Evolutionary conservation across 2,329 filamentous ascomycete genomes (phyloP).

Genomic region (Cladosporium colombiae): DNA sequence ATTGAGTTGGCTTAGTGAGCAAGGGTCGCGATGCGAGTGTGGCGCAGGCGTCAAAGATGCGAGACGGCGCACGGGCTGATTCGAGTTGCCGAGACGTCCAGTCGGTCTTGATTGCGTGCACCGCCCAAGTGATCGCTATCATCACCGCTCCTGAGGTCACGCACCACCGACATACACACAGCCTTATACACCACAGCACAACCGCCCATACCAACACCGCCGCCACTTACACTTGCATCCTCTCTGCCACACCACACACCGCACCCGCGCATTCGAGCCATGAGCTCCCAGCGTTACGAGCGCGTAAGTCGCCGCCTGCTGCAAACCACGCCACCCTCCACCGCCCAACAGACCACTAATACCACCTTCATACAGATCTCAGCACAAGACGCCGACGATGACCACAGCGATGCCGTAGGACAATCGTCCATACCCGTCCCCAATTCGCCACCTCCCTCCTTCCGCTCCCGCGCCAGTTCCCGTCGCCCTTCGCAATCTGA

Average conservation of each 20-base stretch:
- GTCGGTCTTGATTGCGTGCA: background rate
- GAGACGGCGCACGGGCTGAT: background rate
- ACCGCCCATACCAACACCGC: background rate
- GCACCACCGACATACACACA: background rate
- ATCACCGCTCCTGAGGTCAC: slow-evolving; percentile 9
- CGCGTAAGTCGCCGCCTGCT: slow-evolving; percentile 30
- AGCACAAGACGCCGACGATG: slow-evolving; percentile 47
- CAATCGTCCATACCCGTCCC: slow-evolving; percentile 42
- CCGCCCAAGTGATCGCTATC: background rate
- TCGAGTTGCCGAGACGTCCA: slow-evolving; percentile 4
- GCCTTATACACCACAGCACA: background rate
- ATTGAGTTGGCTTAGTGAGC: slow-evolving; percentile 9
- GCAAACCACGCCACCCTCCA: slow-evolving; percentile 18
- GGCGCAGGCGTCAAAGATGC: slow-evolving; percentile 1
- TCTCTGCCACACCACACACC: background rate
- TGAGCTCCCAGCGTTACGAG: slow-evolving; percentile 22
- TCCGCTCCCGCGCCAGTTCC: slow-evolving; percentile 80
- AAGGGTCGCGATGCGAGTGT: background rate
- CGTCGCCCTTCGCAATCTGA: slow-evolving; percentile 55
- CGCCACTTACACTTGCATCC: background rate
- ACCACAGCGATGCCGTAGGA: slow-evolving; percentile 35
- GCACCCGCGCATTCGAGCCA: slow-evolving; percentile 5
- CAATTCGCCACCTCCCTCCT: slow-evolving; percentile 68
- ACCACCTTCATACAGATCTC: slow-evolving; percentile 34
- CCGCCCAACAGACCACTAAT: slow-evolving; percentile 22